phyloP scores from a whole-genome alignment of 2,329 filamentous ascomycete species.

The Pyricularia grisea region DNA sequence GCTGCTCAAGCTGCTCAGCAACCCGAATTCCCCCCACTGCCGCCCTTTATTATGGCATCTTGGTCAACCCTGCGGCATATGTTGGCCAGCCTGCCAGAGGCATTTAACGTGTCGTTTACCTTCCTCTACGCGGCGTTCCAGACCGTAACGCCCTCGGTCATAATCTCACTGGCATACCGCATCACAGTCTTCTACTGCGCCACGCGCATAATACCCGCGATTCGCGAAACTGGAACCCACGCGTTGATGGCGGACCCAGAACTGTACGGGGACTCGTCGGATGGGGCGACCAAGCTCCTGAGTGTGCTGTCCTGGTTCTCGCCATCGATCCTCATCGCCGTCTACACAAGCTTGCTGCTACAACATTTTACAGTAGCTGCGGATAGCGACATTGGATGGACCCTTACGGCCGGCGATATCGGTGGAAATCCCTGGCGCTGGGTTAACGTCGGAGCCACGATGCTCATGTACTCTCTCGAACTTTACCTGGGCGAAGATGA shows the following conservation, averaged over 20 bases:
- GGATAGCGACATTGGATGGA: conserved; percentile 65
- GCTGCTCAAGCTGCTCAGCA: conserved; percentile 44
- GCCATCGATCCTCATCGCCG: conserved; percentile 85
- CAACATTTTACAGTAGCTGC: conserved; percentile 80
- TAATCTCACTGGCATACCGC: conserved; percentile 90
- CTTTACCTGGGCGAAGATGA: conserved; percentile 79
- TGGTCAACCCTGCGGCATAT: conserved; percentile 86
- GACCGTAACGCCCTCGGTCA: conserved; percentile 89
- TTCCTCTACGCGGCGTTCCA: conserved; percentile 88
- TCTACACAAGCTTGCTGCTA: conserved; percentile 91
- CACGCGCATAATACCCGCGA: conserved; percentile 88
- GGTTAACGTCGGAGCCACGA: conserved; percentile 84
- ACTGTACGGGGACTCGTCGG: conserved; percentile 63
- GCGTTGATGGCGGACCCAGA: conserved; percentile 77
- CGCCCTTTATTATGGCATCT: conserved; percentile 96
- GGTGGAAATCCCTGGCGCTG: conserved; percentile 87
- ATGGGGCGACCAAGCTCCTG: conserved; percentile 70
- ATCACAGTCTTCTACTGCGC: conserved; percentile 93
- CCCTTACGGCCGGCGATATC: conserved; percentile 68
- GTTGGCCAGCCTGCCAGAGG: conserved; percentile 72
- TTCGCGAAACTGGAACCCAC: conserved; percentile 76
- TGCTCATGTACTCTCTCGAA: conserved; percentile 84
- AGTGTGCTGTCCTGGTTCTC: conserved; percentile 89
- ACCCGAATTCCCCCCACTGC: conserved; percentile 90
- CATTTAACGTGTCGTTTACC: conserved; percentile 72